A percentile compares a stretch with the other conserved stretches of the same genome.
Evolutionary conservation across 495 filamentous ascomycete genomes (phyloP).

Genomic region (Collariella sp.): DNA sequence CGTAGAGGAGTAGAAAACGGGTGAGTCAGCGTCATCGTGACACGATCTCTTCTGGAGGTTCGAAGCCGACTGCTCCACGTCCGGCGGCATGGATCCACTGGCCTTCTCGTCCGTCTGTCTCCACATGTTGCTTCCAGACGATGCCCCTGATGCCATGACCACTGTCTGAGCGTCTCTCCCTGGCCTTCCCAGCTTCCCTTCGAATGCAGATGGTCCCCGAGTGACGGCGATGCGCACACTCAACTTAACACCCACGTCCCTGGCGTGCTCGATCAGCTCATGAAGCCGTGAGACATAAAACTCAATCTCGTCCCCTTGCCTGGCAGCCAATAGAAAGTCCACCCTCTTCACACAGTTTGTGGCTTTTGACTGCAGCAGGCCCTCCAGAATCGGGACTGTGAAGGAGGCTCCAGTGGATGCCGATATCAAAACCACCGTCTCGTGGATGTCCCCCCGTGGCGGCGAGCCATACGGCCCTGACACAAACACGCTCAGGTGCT

Average conservation of each 20-base stretch:
- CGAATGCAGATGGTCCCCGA: slow-evolving; percentile 22
- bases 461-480: slow-evolving; percentile 52
- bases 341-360: slow-evolving; percentile 54
- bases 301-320: slow-evolving; percentile 54
- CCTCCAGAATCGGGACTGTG: slow-evolving; percentile 48
- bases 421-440: slow-evolving; percentile 50
- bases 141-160: slow-evolving; percentile 6
- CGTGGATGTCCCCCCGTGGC: slow-evolving; percentile 49
- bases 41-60: slow-evolving; percentile 25
- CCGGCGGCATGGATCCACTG: not conserved
- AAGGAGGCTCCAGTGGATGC: slow-evolving; percentile 52
- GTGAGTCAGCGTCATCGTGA: slow-evolving; percentile 29
- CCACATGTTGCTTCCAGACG: slow-evolving; percentile 14
- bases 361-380: slow-evolving; percentile 35
- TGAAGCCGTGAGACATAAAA: slow-evolving; percentile 60
- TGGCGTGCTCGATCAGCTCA: slow-evolving; percentile 47
- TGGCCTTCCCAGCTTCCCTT: not conserved
- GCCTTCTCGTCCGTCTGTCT: slow-evolving; percentile 22
- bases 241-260: slow-evolving; percentile 38
- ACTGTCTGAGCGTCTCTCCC: not conserved
- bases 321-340: slow-evolving; percentile 67
- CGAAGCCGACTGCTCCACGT: slow-evolving; percentile 22
- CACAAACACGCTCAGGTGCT: slow-evolving; percentile 40
- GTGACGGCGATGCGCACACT: slow-evolving; percentile 50
- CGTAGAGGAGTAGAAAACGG: slow-evolving; percentile 31